phyloP scores from a whole-genome alignment of 306 rosid species.

The Castanea crenata region DNA sequence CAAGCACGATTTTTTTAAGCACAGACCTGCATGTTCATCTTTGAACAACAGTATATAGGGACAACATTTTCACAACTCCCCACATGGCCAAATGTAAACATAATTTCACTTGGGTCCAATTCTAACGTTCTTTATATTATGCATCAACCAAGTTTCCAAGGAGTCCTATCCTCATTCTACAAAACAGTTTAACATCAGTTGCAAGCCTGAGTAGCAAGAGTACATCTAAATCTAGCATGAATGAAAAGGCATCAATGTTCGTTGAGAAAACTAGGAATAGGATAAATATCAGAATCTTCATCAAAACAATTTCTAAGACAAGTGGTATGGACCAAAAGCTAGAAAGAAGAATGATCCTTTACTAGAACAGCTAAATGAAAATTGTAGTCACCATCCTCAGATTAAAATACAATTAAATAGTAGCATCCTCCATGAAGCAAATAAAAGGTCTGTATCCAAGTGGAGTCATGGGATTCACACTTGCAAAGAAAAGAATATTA shows the following conservation, averaged over 20 bases:
- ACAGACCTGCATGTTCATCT: no score
- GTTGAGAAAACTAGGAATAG: not conserved
- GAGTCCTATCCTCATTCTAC: conserved; percentile 94
- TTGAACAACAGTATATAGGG: no score
- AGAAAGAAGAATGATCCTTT: no score
- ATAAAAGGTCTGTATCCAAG: not conserved
- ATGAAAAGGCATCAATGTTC: not conserved
- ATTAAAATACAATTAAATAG: not conserved
- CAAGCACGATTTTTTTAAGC: no score
- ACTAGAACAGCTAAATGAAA: not conserved
- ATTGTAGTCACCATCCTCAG: not conserved
- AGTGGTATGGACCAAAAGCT: not conserved
- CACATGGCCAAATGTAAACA: no score
- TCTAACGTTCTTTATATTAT: no score
- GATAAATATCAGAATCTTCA: not conserved
- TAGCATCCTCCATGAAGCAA: not conserved
- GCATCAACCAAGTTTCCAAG: conserved; percentile 78
- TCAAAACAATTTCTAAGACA: not conserved
- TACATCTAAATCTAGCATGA: not conserved
- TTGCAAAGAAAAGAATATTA: no score
- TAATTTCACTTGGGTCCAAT: no score
- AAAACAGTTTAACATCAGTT: conserved; percentile 28
- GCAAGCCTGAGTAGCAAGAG: conserved; percentile 8
- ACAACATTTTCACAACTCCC: no score
- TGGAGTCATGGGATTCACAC: no score